Base-by-base conservation (phyloP, 805 yeast species). In the Candida alai region DNA sequence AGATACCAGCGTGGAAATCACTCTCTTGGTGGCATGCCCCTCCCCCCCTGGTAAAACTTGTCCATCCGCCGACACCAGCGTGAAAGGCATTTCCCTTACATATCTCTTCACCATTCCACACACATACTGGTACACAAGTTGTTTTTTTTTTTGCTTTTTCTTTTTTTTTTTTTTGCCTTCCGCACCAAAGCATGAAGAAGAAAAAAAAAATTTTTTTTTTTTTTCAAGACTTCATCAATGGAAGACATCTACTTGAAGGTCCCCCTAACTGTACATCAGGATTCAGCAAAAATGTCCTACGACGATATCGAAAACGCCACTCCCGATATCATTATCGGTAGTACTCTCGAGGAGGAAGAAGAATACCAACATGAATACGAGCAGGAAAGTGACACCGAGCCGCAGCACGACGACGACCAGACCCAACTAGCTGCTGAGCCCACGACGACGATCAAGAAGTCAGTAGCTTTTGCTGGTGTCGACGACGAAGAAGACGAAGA, bases 231-330 rank as follows among this genome's bases (percentile, higher is more conserved):
- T n/a, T n/a, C n/a, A n/a, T 28, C 24, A 22, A 26, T 22, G 31
- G 26, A 20, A 18, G 14, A 26, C 15, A 26, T 11, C 8, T 26
- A 16, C 17, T 26, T 13, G 10, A 26, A 26, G 6, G 4, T 14
- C 17, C 15, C 15, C 12, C 5, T 17, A 24, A 8, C 15, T 16
- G n/a, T 29, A 19, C 32, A 19, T 9, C 22, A 28, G 19, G 6
- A 26, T 21, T 16, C 6, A 22, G 11, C 13, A 33, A 19, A 16
- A 35, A 81, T 82, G 89, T 76, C 87, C 43, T 65, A 66, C 67
- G 83, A 73, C 58, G 89, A 86, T 66, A 71, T 86, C 51, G 88
- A 86, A 60, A 86, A 79, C 61, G 88, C 82, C 39, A 80, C 80
- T 47, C 96, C 96, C 28, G 84, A 81, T 56, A 80, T 88, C 52